These are phyloP conservation scores for Nicotiana sylvestris DNA, from an alignment of 257 asterid species.

Conservation along the genomic window DNA sequence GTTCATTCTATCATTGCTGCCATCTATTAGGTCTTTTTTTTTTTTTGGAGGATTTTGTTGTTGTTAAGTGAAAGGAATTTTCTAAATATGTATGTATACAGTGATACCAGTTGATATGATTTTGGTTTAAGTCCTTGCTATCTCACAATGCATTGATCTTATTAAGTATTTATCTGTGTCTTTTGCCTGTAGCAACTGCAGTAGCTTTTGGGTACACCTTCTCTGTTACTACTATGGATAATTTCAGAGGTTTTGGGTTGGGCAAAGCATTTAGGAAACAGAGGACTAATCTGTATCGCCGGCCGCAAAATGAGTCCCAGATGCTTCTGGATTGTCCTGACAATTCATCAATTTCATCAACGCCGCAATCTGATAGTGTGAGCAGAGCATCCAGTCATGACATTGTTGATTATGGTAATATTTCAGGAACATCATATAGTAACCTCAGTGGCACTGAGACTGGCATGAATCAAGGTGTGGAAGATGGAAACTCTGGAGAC, in stretches of 20 bases:
- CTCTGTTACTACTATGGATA: constrained; percentile 39
- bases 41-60: background rate
- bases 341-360: constrained; percentile 49
- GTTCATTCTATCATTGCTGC: background rate
- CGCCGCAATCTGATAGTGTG: constrained; percentile 48
- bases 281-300: constrained; percentile 58
- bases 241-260: constrained; percentile 28
- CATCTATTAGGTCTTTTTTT: background rate
- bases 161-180: background rate
- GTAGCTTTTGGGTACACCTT: background rate
- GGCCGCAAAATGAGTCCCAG: constrained; percentile 44
- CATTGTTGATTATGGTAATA: constrained; percentile 19
- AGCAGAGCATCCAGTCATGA: constrained; percentile 55
- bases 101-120: background rate
- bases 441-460: constrained; percentile 37
- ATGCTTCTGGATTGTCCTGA: constrained; percentile 39
- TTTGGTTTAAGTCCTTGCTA: background rate
- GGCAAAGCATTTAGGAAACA: constrained; percentile 39
- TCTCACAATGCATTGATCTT: background rate
- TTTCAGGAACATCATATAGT: constrained; percentile 30
- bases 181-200: background rate
- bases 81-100: background rate
- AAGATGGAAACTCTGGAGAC: constrained; percentile 26
- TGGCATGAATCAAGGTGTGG: constrained; percentile 24
- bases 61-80: background rate